Evolutionary conservation across 2,329 filamentous ascomycete genomes (phyloP).

Genomic region (Alternaria sp.): DNA sequence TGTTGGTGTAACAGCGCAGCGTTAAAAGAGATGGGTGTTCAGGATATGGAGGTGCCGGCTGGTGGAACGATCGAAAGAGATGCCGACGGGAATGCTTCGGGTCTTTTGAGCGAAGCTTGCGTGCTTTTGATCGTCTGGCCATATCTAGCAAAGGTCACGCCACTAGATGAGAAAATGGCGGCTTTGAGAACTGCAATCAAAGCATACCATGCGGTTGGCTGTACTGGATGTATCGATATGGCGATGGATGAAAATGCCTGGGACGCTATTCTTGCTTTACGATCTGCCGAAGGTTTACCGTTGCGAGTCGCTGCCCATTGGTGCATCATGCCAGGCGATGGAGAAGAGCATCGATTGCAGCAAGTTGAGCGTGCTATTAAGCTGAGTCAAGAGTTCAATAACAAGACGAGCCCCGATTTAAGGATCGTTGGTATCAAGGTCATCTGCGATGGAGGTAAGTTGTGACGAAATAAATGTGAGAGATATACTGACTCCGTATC

Average conservation of each 20-base stretch:
- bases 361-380: constrained; percentile 63
- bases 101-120: constrained; percentile 64
- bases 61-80: constrained; percentile 64
- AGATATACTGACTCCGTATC: background rate
- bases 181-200: constrained; percentile 58
- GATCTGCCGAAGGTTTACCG: constrained; percentile 47
- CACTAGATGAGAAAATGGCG: constrained; percentile 58
- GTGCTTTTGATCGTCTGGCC: constrained; percentile 65
- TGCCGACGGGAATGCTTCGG: constrained; percentile 56
- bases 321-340: constrained; percentile 60
- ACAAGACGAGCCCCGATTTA: constrained; percentile 55
- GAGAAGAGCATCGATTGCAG: constrained; percentile 55
- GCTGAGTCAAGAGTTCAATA: constrained; percentile 57
- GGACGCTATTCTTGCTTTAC: constrained; percentile 59
- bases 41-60: constrained; percentile 57
- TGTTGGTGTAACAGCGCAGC: constrained; percentile 65
- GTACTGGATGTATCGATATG: constrained; percentile 66
- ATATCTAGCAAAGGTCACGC: constrained; percentile 59
- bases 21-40: constrained; percentile 59
- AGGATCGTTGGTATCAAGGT: constrained; percentile 69
- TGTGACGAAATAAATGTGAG: background rate
- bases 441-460: constrained; percentile 65
- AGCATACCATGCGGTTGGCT: constrained; percentile 61
- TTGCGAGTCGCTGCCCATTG: constrained; percentile 65
- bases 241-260: constrained; percentile 66